A percentile compares a stretch with the other conserved stretches of the same genome.
Evolutionary conservation across 441 rosid genomes (phyloP).

Genomic region (Geranium incanum): DNA sequence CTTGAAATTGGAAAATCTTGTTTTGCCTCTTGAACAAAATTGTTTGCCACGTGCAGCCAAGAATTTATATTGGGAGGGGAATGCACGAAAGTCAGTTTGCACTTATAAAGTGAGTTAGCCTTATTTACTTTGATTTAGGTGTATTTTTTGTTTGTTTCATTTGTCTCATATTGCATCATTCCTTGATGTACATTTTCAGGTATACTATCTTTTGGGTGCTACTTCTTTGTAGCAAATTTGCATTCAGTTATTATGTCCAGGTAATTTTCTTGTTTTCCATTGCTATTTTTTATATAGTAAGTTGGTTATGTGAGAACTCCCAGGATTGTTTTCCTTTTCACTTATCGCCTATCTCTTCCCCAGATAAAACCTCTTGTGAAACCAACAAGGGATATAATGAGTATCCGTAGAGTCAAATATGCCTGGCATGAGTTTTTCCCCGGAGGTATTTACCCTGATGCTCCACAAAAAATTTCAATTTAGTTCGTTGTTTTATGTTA

Average conservation of each 20-base stretch:
- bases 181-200: slow-evolving; percentile 37
- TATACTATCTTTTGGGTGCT: slow-evolving; percentile 84
- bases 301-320: background rate
- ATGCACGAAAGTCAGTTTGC: slow-evolving; percentile 99
- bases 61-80: slow-evolving; percentile 93
- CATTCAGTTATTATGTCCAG: slow-evolving; percentile 82
- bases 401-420: slow-evolving; percentile 54
- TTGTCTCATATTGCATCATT: background rate
- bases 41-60: slow-evolving; percentile 56
- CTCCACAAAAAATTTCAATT: slow-evolving; percentile 14
- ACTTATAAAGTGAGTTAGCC: slow-evolving; percentile 70
- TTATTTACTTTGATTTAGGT: slow-evolving; percentile 10
- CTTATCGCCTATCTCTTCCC: slow-evolving; percentile 13
- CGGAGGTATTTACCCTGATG: slow-evolving; percentile 37
- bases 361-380: slow-evolving; percentile 84
- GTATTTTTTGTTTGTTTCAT: slow-evolving; percentile 10
- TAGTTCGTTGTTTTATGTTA: slow-evolving; percentile 18
- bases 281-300: slow-evolving; percentile 8
- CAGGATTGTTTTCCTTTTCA: slow-evolving; percentile 13
- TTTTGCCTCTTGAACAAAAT: slow-evolving; percentile 24
- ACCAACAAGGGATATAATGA: slow-evolving; percentile 88
- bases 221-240: slow-evolving; percentile 63
- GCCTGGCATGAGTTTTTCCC: slow-evolving; percentile 94
- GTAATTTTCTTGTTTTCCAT: slow-evolving; percentile 31
- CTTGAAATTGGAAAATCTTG: slow-evolving; percentile 9